Evolutionary conservation across 1,284 basidiomycete species (phyloP).

Genomic region (Ceratobasidium sp.): DNA sequence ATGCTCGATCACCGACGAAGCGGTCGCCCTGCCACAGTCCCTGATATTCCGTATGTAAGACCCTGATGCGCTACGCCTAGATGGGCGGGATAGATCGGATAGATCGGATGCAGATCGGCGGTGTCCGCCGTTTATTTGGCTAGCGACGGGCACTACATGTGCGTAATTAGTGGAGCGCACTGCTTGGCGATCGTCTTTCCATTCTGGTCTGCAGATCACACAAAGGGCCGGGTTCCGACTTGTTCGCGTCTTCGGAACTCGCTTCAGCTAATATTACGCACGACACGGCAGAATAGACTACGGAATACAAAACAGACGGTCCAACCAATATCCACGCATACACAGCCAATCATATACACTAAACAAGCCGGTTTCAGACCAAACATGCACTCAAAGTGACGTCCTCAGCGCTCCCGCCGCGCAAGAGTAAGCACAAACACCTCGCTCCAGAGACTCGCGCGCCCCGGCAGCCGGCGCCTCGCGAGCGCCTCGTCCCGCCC

Average conservation of each 20-base stretch:
- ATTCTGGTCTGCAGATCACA: not conserved
- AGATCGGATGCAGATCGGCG: not conserved
- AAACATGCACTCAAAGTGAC: constrained; percentile 4
- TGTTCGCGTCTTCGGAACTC: too few relatives aligned
- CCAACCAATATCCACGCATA: not conserved
- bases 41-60: not conserved
- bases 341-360: not conserved
- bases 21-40: not conserved
- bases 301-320: too few relatives aligned
- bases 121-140: constrained; percentile 16
- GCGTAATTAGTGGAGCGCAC: not conserved
- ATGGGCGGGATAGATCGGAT: not conserved
- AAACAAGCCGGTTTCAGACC: not conserved
- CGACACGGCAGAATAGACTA: too few relatives aligned
- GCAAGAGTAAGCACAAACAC: constrained; percentile 25
- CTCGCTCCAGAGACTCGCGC: constrained; percentile 18
- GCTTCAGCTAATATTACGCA: too few relatives aligned
- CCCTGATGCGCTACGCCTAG: not conserved
- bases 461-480: constrained; percentile 1
- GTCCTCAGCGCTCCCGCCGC: constrained; percentile 1
- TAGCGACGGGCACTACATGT: not conserved
- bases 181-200: constrained; percentile 14
- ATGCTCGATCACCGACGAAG: not conserved
- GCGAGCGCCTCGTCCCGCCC: constrained; percentile 27
- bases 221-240: not conserved